Conservation (phyloP, 2,329 filamentous ascomycete species). For the Fusarium avenaceum region DNA sequence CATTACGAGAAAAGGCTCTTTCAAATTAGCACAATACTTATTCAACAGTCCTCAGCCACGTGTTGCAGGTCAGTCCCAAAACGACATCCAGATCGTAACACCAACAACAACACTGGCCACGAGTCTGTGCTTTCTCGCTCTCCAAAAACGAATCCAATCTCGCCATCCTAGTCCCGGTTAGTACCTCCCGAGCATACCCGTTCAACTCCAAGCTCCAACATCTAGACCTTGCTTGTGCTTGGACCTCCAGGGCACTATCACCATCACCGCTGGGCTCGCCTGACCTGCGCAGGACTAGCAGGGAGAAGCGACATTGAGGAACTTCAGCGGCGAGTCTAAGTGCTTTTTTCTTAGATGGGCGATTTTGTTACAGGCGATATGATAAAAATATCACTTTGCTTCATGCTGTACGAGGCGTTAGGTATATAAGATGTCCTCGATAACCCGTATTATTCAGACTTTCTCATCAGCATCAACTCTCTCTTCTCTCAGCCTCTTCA, state of each 20-base stretch:
- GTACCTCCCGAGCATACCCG: not conserved
- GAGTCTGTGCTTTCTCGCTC: too few species aligned
- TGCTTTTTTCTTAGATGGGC: not conserved
- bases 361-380: slow-evolving; percentile 8
- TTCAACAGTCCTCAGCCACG: not conserved
- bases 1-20: not conserved
- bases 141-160: not conserved
- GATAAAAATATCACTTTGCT: slow-evolving; percentile 4
- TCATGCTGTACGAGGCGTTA: not conserved
- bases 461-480: slow-evolving; percentile 28
- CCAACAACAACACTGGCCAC: slow-evolving; percentile 4
- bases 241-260: slow-evolving; percentile 16
- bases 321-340: not conserved
- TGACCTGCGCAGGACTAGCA: slow-evolving; percentile 11
- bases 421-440: slow-evolving; percentile 34
- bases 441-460: slow-evolving; percentile 14
- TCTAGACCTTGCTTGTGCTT: slow-evolving; percentile 26
- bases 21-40: not conserved
- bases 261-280: slow-evolving; percentile 14
- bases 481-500: slow-evolving; percentile 20
- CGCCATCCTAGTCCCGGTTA: slow-evolving; percentile 27
- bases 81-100: slow-evolving; percentile 3
- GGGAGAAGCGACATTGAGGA: slow-evolving; percentile 1
- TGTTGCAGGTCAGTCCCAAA: not conserved
- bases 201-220: slow-evolving; percentile 4